Evolutionary conservation across 129 eudicot genomes (phyloP).

Genomic region (Helianthus tuberosus): DNA sequence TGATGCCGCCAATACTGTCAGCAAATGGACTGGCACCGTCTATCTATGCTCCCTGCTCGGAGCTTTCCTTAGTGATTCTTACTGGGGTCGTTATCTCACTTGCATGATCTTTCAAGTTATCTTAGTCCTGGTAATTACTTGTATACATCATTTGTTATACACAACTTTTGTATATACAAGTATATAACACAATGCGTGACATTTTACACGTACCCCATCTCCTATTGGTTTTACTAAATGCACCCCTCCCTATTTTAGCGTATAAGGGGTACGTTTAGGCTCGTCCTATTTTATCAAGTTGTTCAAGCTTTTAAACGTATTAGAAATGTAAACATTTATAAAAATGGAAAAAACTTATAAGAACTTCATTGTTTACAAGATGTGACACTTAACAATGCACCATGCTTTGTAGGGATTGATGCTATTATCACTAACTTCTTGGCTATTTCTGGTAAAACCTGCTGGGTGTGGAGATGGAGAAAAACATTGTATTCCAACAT

Average conservation of each 20-base stretch:
- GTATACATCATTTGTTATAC: too few relatives aligned
- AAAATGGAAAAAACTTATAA: background rate
- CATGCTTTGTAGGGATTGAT: slow-evolving; percentile 54
- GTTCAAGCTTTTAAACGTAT: too few relatives aligned
- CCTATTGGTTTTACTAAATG: too few relatives aligned
- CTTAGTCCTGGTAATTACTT: slow-evolving; percentile 53
- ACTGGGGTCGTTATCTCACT: slow-evolving; percentile 86
- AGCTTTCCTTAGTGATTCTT: slow-evolving; percentile 90
- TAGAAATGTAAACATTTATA: too few relatives aligned
- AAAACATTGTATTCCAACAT: slow-evolving; percentile 40
- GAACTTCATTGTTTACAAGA: too few relatives aligned
- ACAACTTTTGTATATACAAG: too few relatives aligned
- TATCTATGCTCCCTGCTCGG: slow-evolving; percentile 80
- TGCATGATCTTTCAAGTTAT: slow-evolving; percentile 79
- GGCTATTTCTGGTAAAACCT: slow-evolving; percentile 68
- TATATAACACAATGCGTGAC: too few relatives aligned
- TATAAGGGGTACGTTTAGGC: too few relatives aligned
- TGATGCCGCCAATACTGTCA: slow-evolving; percentile 81
- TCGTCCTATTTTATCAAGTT: too few relatives aligned
- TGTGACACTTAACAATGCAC: background rate
- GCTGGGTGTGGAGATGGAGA: slow-evolving; percentile 72
- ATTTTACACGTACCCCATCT: too few relatives aligned
- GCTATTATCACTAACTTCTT: slow-evolving; percentile 68
- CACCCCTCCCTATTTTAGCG: too few relatives aligned
- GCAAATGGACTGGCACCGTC: slow-evolving; percentile 95